These are phyloP conservation scores for Trichoderma asperelloides DNA, from an alignment of 495 filamentous ascomycete genomes.

Conservation along the genomic window DNA sequence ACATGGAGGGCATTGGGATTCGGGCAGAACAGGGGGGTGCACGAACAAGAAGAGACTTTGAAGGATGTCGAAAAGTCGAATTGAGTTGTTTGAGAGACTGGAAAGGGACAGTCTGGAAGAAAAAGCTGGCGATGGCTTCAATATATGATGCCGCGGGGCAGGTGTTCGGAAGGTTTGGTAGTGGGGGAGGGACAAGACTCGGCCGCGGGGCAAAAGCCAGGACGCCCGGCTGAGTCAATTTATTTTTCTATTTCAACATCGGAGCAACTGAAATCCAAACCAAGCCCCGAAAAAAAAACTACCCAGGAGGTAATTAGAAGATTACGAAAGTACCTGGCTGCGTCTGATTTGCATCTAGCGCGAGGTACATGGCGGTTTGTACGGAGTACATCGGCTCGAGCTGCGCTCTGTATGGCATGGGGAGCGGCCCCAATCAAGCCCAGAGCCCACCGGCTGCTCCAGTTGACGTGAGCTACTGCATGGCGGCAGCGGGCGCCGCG, in stretches of 20 bases:
- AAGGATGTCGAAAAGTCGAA: not conserved
- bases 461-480: not conserved
- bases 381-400: not conserved
- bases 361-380: not conserved
- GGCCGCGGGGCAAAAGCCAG: not conserved
- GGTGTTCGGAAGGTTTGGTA: not conserved
- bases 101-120: not conserved
- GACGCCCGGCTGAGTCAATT: not conserved
- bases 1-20: not conserved
- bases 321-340: no score
- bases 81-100: not conserved
- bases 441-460: not conserved
- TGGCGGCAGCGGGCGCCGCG: not conserved
- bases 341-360: no score
- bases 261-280: no score
- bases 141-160: not conserved
- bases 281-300: no score
- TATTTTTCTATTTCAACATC: not conserved
- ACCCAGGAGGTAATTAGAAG: no score
- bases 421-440: no score
- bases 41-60: not conserved
- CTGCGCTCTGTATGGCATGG: not conserved
- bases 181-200: not conserved
- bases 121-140: not conserved
- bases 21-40: not conserved